Percentiles rank a stretch among this genome's conserved stretches.
These are phyloP conservation scores for Scopulariopsis brevicaulis DNA, from an alignment of 2,329 filamentous ascomycete genomes.

Conservation along the genomic window DNA sequence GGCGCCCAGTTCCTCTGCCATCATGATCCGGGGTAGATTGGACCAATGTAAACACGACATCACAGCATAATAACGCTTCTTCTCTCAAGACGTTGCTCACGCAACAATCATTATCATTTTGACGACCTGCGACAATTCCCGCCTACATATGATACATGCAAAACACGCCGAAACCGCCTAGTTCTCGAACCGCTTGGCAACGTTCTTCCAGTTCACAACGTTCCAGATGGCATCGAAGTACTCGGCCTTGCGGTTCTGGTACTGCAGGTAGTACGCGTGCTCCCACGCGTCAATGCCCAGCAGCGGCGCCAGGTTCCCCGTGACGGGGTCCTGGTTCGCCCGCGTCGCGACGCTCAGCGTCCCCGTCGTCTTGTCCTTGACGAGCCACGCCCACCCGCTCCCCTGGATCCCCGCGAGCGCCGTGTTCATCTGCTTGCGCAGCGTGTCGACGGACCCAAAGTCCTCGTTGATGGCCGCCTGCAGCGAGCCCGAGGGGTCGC, in stretches of 20 bases:
- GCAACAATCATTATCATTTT: neutral
- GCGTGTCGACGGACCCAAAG: slow-evolving; percentile 55
- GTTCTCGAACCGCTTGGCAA: slow-evolving; percentile 60
- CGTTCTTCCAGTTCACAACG: slow-evolving; percentile 90
- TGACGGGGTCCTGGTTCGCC: slow-evolving; percentile 82
- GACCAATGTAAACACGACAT: too few relatives aligned
- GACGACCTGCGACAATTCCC: neutral
- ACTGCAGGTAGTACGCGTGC: slow-evolving; percentile 92
- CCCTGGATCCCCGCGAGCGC: slow-evolving; percentile 69
- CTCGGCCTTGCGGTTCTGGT: slow-evolving; percentile 94
- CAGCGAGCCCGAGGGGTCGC: slow-evolving; percentile 51
- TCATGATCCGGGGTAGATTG: too few relatives aligned
- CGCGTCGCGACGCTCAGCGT: slow-evolving; percentile 55
- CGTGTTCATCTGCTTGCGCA: slow-evolving; percentile 56
- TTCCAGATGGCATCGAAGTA: slow-evolving; percentile 94
- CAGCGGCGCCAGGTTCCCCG: slow-evolving; percentile 71
- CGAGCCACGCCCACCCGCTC: slow-evolving; percentile 84
- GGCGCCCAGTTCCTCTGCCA: too few relatives aligned
- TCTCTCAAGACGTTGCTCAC: too few relatives aligned
- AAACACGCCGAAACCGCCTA: slow-evolving; percentile 11
- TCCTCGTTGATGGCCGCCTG: slow-evolving; percentile 49
- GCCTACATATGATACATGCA: neutral
- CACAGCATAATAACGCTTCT: too few relatives aligned
- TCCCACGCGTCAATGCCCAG: slow-evolving; percentile 93
- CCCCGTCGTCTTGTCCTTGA: slow-evolving; percentile 55